These are phyloP conservation scores for Botrytis deweyae DNA, from an alignment of 2,329 filamentous ascomycete genomes.

Conservation along the genomic window DNA sequence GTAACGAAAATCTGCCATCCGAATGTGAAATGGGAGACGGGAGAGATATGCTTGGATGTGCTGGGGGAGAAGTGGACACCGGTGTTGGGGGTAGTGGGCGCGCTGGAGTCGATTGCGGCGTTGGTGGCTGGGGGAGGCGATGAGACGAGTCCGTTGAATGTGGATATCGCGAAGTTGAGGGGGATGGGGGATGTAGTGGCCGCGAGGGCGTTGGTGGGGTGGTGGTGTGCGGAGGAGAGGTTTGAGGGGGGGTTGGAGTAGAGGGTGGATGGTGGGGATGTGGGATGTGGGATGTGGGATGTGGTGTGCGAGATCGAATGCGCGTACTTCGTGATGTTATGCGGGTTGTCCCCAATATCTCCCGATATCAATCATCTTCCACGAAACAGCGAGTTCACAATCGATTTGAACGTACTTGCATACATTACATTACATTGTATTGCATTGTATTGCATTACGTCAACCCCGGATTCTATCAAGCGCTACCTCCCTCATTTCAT, in stretches of 20 bases:
- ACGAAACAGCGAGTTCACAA: not conserved
- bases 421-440: not conserved
- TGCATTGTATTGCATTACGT: not conserved
- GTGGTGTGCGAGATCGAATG: not conserved
- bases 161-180: constrained; percentile 72
- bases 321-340: too few relatives aligned
- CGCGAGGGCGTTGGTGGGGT: constrained; percentile 68
- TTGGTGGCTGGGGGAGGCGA: constrained; percentile 67
- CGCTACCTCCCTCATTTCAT: not conserved
- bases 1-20: constrained; percentile 82
- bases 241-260: constrained; percentile 20
- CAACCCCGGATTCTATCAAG: not conserved
- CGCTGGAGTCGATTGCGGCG: constrained; percentile 70
- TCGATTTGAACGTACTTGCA: not conserved
- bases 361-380: not conserved
- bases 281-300: not conserved
- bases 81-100: constrained; percentile 76
- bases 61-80: constrained; percentile 79
- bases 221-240: constrained; percentile 57
- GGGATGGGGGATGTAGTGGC: constrained; percentile 64
- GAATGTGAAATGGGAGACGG: constrained; percentile 71
- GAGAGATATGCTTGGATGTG: constrained; percentile 92
- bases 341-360: not conserved
- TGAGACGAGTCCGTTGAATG: constrained; percentile 69
- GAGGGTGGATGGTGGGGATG: not conserved